Evolutionary conservation across 345 rosid genomes (phyloP).

Genomic region (Arabis hirsuta): DNA sequence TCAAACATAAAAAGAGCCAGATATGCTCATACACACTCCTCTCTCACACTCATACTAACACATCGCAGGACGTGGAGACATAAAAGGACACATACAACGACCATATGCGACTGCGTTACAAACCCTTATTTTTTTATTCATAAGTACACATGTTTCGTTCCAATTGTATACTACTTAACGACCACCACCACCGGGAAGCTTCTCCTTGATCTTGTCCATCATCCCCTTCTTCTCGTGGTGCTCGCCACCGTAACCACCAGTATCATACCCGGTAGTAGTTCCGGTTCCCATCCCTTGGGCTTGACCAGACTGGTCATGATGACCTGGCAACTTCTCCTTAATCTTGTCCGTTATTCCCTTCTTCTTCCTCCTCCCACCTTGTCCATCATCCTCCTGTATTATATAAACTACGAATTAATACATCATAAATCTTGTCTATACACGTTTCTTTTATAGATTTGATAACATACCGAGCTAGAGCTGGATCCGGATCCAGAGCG

Average conservation of each 20-base stretch:
- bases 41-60: background rate
- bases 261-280: constrained; percentile 41
- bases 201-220: constrained; percentile 74
- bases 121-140: constrained; percentile 25
- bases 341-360: constrained; percentile 60
- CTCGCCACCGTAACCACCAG: constrained; percentile 33
- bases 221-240: constrained; percentile 65
- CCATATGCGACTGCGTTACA: constrained; percentile 27
- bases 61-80: constrained; percentile 25
- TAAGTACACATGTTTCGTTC: background rate
- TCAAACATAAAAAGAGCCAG: constrained; percentile 26
- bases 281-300: constrained; percentile 39
- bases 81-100: constrained; percentile 29
- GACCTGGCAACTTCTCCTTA: constrained; percentile 63
- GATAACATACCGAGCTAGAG: constrained; percentile 52
- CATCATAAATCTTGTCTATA: background rate
- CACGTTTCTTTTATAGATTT: too few species aligned
- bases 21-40: constrained; percentile 21
- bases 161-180: constrained; percentile 12
- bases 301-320: constrained; percentile 46
- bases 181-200: constrained; percentile 57
- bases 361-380: constrained; percentile 76
- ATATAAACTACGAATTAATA: background rate
- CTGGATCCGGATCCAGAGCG: constrained; percentile 61
- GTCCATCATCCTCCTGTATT: constrained; percentile 67